Evolutionary conservation across 108 stramenopile genomes (phyloP), one percentile per base, ranked within the genome.

Genomic region (Nannochloropsis granulata): DNA sequence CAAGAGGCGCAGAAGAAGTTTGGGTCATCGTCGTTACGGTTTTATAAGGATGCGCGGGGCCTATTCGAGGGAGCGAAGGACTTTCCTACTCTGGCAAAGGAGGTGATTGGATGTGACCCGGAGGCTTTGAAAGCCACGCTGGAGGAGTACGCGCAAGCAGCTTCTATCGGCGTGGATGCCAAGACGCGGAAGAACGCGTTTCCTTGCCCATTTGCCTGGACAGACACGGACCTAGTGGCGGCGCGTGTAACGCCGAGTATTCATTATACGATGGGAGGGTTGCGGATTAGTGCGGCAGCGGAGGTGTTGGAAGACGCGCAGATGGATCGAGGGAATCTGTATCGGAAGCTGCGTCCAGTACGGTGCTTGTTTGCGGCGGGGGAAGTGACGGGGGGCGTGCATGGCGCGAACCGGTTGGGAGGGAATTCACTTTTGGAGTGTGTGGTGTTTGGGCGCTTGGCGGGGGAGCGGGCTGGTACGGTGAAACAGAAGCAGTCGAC

Each of bases 211-310:
- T 13, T 56, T 0, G 0, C 21, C 16, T 24, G 26, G 24, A 25
- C 23, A 8, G 85, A 84, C n/a, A 84, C 83, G 23, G 45, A 81
- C 23, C 43, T 85, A 13, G 79, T 71, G 43, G 56, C 86, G 12
- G 90, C 81, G 12, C 46, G 46, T 11, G 87, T 92, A 21, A 91
- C 90, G 24, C 94, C 95, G 12, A 92, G 92, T 16, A 90, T 96
- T 13, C 96, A 96, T 85, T 96, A 96, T 90, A 94, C 93, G 84
- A 95, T 96, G 95, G 96, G 96, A 3, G 96, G 95, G 12, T 80
- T 96, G 42, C 90, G 86, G 43, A 94, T 96, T 43, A 91, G 93
- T 84, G 83, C 89, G 43, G 86, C 86, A 19, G 94, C 92, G 13
- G 90, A 92, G 79, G 95, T 94, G 12, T 84, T 94, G 24, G 80